Conservation (phyloP, 495 filamentous ascomycete species). For the Hypoxylon subgilvum region DNA sequence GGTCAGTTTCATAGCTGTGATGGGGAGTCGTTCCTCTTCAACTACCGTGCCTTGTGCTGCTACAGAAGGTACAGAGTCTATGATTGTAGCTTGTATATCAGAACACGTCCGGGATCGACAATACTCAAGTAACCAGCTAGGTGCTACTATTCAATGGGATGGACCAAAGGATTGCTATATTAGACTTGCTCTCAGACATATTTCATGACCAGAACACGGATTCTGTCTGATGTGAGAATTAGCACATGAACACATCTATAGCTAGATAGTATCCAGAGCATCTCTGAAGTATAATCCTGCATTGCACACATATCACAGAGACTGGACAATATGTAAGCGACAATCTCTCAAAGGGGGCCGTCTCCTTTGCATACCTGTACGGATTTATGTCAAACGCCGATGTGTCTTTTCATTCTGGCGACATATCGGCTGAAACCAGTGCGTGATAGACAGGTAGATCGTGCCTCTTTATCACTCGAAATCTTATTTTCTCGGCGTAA, state of each 20-base stretch:
- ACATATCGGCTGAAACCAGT: slow-evolving; percentile 48
- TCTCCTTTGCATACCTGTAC: slow-evolving; percentile 34
- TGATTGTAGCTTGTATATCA: too few relatives aligned
- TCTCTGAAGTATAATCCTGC: neutral
- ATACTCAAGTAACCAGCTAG: too few relatives aligned
- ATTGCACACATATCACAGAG: slow-evolving; percentile 8
- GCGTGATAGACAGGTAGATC: slow-evolving; percentile 4
- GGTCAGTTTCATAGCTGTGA: too few relatives aligned
- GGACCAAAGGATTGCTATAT: too few relatives aligned
- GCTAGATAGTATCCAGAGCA: neutral
- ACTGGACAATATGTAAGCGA: slow-evolving; percentile 12
- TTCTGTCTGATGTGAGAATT: neutral
- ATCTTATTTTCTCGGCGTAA: neutral
- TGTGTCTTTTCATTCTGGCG: slow-evolving; percentile 41
- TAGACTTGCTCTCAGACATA: too few relatives aligned
- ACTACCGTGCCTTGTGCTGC: too few relatives aligned
- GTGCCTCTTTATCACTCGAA: slow-evolving; percentile 1
- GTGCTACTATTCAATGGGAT: too few relatives aligned
- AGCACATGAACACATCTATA: neutral
- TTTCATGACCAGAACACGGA: too few relatives aligned
- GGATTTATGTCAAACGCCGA: slow-evolving; percentile 40
- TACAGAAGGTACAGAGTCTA: too few relatives aligned
- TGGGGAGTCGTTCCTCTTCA: too few relatives aligned
- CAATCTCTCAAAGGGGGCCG: neutral
- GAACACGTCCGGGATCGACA: too few relatives aligned